phyloP scores from a whole-genome alignment of 371 early-diverging fungal species.

The Phascolomyces articulosus region DNA sequence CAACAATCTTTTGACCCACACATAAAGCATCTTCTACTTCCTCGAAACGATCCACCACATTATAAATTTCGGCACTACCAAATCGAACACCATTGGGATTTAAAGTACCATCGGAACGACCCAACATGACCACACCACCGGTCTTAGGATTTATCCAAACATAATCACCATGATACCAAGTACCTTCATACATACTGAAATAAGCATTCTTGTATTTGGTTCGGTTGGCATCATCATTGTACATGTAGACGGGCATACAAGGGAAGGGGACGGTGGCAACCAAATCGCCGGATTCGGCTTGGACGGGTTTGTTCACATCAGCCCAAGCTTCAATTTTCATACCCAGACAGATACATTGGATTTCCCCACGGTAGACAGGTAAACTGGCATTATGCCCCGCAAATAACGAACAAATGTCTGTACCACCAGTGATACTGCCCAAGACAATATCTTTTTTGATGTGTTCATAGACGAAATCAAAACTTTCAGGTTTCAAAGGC shows the following conservation, averaged over 20 bases:
- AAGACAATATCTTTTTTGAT: constrained; percentile 85
- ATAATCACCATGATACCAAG: constrained; percentile 98
- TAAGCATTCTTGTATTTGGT: constrained; percentile 87
- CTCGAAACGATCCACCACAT: constrained; percentile 77
- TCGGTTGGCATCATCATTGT: constrained; percentile 80
- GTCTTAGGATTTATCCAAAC: constrained; percentile 85
- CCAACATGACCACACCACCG: constrained; percentile 94
- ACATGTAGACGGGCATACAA: constrained; percentile 94
- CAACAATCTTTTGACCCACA: constrained; percentile 83
- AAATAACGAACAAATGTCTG: constrained; percentile 96
- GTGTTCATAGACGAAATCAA: constrained; percentile 85
- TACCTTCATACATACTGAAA: constrained; percentile 79
- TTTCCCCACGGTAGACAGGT: constrained; percentile 94
- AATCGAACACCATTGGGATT: constrained; percentile 96
- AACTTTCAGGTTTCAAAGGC: constrained; percentile 90
- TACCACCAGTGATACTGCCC: constrained; percentile 96
- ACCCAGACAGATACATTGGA: constrained; percentile 90
- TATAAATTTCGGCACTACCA: constrained; percentile 95
- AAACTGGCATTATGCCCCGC: constrained; percentile 85
- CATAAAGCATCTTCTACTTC: constrained; percentile 53
- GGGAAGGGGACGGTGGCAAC: constrained; percentile 95
- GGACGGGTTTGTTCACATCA: constrained; percentile 62
- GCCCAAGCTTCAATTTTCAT: constrained; percentile 95
- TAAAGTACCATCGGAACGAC: constrained; percentile 94
- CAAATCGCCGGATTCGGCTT: constrained; percentile 84